Evolutionary conservation across 139 green algal species (phyloP).

Genomic region (Mesotaenium endlicherianum): DNA sequence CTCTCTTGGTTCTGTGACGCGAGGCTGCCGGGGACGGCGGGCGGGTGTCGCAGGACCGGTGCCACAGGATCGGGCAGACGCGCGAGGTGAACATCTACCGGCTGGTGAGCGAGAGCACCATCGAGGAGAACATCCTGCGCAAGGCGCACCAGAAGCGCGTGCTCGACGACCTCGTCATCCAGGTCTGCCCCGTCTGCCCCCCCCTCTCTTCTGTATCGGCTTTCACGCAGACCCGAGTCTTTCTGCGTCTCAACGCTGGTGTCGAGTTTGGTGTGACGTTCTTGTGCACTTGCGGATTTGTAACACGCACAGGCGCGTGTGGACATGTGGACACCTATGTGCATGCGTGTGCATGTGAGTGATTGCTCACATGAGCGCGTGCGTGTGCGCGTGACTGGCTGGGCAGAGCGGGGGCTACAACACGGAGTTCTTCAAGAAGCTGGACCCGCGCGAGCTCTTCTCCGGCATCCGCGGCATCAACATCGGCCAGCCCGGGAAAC

Average conservation of each 20-base stretch:
- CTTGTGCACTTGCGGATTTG: too few relatives aligned
- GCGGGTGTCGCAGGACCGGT: constrained; percentile 90
- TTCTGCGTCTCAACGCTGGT: neutral
- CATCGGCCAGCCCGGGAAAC: neutral
- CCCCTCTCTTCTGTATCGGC: neutral
- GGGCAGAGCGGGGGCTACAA: constrained; percentile 44
- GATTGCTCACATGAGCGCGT: neutral
- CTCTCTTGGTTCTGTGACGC: too few relatives aligned
- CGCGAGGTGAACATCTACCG: constrained; percentile 96
- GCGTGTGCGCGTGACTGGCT: neutral
- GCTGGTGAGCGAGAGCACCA: constrained; percentile 84
- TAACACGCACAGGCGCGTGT: too few relatives aligned
- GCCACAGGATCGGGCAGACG: constrained; percentile 95
- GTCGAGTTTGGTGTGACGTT: too few relatives aligned
- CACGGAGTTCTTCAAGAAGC: constrained; percentile 50
- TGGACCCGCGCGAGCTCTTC: constrained; percentile 48
- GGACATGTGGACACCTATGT: too few relatives aligned
- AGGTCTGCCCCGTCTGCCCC: constrained; percentile 18
- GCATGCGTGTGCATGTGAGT: neutral
- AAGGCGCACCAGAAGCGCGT: constrained; percentile 96
- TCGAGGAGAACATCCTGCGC: constrained; percentile 97
- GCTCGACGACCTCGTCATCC: constrained; percentile 94
- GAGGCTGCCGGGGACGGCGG: too few relatives aligned
- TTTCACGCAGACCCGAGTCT: neutral
- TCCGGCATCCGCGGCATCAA: neutral